Evolutionary conservation across 2,329 filamentous ascomycete genomes (phyloP).

Genomic region (Aspergillus candidus): DNA sequence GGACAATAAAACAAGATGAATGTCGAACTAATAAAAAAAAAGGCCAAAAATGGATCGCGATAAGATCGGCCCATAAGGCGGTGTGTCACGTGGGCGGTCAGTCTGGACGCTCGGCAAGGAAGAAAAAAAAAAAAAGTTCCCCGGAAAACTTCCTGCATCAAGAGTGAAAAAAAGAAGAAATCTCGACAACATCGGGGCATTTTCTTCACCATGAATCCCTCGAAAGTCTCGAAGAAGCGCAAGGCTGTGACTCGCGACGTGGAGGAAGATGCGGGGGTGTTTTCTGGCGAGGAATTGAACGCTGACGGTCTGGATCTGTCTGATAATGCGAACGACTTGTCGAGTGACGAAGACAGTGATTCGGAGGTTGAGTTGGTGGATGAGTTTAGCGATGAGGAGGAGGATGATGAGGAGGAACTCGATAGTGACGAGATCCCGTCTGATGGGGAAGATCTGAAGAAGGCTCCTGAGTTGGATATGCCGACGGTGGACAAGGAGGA

Average conservation of each 20-base stretch:
- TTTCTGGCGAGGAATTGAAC: conserved; percentile 57
- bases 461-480: conserved; percentile 11
- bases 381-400: conserved; percentile 46
- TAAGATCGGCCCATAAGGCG: conserved; percentile 21
- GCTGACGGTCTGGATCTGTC: conserved; percentile 38
- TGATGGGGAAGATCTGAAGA: conserved; percentile 38
- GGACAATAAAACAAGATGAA: background rate
- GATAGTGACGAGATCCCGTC: conserved; percentile 49
- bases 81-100: conserved; percentile 36
- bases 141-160: conserved; percentile 4
- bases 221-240: conserved; percentile 53
- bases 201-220: conserved; percentile 27
- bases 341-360: conserved; percentile 35
- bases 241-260: conserved; percentile 56
- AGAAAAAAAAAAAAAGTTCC: conserved; percentile 24
- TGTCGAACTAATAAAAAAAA: conserved; percentile 4
- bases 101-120: conserved; percentile 9
- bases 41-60: conserved; percentile 11
- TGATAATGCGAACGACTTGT: conserved; percentile 37
- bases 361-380: conserved; percentile 52
- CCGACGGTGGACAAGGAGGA: conserved; percentile 8
- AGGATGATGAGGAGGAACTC: conserved; percentile 44
- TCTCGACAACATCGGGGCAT: conserved; percentile 5
- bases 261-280: conserved; percentile 43
- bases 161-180: conserved; percentile 5